Evolutionary conservation across 2,329 filamentous ascomycete genomes (phyloP), one percentile per base, ranked within the genome.

Genomic region (Exophiala sp.): DNA sequence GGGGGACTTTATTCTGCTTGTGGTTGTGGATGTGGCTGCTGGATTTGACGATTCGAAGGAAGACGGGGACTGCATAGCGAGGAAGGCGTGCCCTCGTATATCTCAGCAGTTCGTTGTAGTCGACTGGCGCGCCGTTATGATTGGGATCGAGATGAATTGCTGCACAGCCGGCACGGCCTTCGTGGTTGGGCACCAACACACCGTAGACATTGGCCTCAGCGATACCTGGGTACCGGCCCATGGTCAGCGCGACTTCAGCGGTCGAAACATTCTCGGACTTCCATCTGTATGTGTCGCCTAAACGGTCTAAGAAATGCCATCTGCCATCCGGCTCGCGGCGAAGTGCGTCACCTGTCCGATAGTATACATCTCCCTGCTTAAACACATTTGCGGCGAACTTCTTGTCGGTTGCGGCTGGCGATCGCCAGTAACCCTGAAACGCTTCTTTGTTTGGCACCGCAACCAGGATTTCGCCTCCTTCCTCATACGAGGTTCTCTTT

Each of bases 151-250:
- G 70, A 6, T 89, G 73, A 1, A 95, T 71, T 5, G 88, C 87
- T 0, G 85, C 90, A 63, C 91, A 95, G 2, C 91, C 91, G 0
- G 89, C 89, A 21, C 89, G 80, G 14, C 90, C 90, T 65, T 95
- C 90, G 65, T 95, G 89, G 60, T 88, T 78, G 0, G 90, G 90
- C 6, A 95, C 71, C 39, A 83, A 70, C 2, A 95, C 88, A 35
- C 90, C 90, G 65, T 95, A 95, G 24, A 95, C 90, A 63, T 95
- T 95, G 32, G 88, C 87, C 72, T 95, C 90, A 32, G 79, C 74
- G 11, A 95, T 77, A 1, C 76, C 75, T 0, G 84, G 75, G 65
- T 91, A 86, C 0, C 76, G 71, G 11, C 88, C 86, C 0, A 96
- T 71, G 0, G 83, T 82, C 65, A 91, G 82, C n/a, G 86, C 81